phyloP scores from a whole-genome alignment of 805 yeast genomes.

The Kazachstania taianensis region DNA sequence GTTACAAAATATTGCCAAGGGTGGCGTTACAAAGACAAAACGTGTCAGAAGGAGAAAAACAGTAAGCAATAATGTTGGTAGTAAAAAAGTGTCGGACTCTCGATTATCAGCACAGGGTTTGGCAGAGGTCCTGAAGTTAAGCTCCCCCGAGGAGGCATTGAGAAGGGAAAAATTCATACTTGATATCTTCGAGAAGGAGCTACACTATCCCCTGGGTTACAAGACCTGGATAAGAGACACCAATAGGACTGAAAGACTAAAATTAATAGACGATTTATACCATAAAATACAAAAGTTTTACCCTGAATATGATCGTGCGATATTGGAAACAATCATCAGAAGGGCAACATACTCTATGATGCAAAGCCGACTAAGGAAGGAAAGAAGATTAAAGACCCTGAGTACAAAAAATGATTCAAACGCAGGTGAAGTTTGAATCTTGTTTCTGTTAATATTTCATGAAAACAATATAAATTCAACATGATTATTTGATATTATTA shows the following conservation, averaged over 20 bases:
- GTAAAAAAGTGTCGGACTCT: constrained; percentile 35
- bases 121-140: constrained; percentile 40
- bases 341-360: constrained; percentile 72
- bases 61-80: background rate
- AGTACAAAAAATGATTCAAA: too few species aligned
- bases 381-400: too few species aligned
- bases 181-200: constrained; percentile 41
- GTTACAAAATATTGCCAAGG: background rate
- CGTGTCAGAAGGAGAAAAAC: background rate
- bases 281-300: constrained; percentile 37
- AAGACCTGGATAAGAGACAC: constrained; percentile 84
- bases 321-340: constrained; percentile 61
- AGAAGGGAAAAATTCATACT: constrained; percentile 45
- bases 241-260: constrained; percentile 40
- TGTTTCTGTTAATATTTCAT: too few species aligned
- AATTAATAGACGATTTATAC: constrained; percentile 40
- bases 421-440: too few species aligned
- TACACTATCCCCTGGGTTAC: constrained; percentile 66
- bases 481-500: too few species aligned
- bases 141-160: constrained; percentile 44
- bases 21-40: background rate
- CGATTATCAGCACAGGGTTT: constrained; percentile 49
- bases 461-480: too few species aligned
- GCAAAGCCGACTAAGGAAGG: constrained; percentile 68
- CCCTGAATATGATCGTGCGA: constrained; percentile 37